Evolutionary conservation across 345 rosid species (phyloP).

Genomic region (Eucalyptus sp.): DNA sequence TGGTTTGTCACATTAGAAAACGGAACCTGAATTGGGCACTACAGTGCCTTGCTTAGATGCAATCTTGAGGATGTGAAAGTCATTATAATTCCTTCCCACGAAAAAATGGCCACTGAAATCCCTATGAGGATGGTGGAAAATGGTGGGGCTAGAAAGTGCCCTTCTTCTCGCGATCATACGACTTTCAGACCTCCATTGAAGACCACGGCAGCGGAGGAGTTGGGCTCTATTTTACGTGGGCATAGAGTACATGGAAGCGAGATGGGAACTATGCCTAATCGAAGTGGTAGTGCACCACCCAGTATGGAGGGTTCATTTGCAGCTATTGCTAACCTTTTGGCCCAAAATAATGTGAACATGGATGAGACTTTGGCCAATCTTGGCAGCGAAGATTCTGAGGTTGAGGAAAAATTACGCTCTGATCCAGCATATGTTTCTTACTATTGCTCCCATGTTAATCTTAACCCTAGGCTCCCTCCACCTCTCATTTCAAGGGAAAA

Average conservation of each 20-base stretch:
- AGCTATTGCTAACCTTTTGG: constrained; percentile 61
- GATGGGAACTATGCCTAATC: constrained; percentile 38
- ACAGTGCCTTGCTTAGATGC: not conserved
- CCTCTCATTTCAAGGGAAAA: constrained; percentile 83
- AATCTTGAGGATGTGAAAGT: not conserved
- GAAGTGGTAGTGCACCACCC: constrained; percentile 97
- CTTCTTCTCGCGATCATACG: constrained; percentile 39
- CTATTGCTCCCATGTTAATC: constrained; percentile 68
- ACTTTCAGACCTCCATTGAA: constrained; percentile 38
- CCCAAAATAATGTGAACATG: constrained; percentile 37
- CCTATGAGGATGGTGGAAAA: constrained; percentile 71
- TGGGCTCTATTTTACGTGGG: constrained; percentile 59
- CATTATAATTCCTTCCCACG: not conserved
- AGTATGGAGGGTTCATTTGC: constrained; percentile 95
- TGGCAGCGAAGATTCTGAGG: constrained; percentile 39
- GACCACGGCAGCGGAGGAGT: constrained; percentile 59
- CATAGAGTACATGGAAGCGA: constrained; percentile 39
- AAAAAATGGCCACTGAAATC: constrained; percentile 70
- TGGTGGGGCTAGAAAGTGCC: constrained; percentile 45
- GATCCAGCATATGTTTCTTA: constrained; percentile 79
- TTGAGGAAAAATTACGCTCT: constrained; percentile 71
- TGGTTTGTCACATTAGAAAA: not conserved
- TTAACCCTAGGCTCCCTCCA: constrained; percentile 91
- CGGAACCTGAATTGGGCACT: not conserved
- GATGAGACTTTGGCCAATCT: constrained; percentile 43